Conservation (phyloP, 306 rosid species). For the Quillaja saponaria region DNA sequence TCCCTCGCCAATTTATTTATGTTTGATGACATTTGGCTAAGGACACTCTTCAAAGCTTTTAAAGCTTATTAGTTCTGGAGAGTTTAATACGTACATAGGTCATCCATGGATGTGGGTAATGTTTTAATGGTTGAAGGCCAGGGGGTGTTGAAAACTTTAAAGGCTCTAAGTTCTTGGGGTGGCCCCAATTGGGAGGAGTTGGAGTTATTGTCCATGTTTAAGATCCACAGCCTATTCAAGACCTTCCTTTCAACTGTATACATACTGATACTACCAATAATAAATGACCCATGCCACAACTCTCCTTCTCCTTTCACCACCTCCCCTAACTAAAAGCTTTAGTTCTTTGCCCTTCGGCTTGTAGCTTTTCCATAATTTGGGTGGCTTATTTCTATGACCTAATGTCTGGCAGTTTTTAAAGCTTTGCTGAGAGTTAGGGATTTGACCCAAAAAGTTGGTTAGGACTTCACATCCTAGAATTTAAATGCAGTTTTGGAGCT, state of each 20-base stretch:
- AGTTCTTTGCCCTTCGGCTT: slow-evolving; percentile 23
- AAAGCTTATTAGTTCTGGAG: slow-evolving; percentile 36
- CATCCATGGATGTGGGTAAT: slow-evolving; percentile 41
- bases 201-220: slow-evolving; percentile 67
- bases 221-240: slow-evolving; percentile 47
- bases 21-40: slow-evolving; percentile 31
- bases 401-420: slow-evolving; percentile 1
- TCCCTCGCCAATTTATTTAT: slow-evolving; percentile 36
- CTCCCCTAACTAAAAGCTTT: slow-evolving; percentile 43
- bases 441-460: slow-evolving; percentile 34
- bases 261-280: slow-evolving; percentile 43
- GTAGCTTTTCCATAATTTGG: slow-evolving; percentile 23
- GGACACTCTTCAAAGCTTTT: slow-evolving; percentile 33
- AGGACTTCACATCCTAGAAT: slow-evolving; percentile 36
- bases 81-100: slow-evolving; percentile 42
- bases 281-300: slow-evolving; percentile 60
- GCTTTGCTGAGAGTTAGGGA: slow-evolving; percentile 1
- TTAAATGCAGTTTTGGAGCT: slow-evolving; percentile 27
- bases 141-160: slow-evolving; percentile 74
- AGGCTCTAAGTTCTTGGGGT: slow-evolving; percentile 28
- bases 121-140: slow-evolving; percentile 48
- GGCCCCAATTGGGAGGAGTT: slow-evolving; percentile 59
- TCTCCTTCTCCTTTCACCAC: slow-evolving; percentile 60
- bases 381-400: too few relatives aligned
- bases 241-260: slow-evolving; percentile 62